Evolutionary conservation across 1,139 yeast species (phyloP).

Genomic region (Saccharomyces hybrid): DNA sequence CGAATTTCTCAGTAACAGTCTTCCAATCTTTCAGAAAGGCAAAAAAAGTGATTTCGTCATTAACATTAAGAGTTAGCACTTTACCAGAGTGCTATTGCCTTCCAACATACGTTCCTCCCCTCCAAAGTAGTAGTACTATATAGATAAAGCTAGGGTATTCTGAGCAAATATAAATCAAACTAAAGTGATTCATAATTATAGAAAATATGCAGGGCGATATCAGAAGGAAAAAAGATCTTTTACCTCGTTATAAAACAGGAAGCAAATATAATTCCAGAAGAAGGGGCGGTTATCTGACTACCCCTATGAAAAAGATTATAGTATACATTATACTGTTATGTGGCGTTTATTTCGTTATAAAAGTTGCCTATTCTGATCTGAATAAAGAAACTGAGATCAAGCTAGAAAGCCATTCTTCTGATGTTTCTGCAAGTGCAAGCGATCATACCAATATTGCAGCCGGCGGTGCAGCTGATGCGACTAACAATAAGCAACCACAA

Average conservation of each 20-base stretch:
- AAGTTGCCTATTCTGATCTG: slow-evolving; percentile 16
- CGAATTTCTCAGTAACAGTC: not conserved
- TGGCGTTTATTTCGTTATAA: slow-evolving; percentile 30
- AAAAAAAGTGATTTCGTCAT: not conserved
- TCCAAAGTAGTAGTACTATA: not conserved
- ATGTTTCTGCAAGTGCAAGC: not conserved
- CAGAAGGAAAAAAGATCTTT: slow-evolving; percentile 29
- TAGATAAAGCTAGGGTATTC: not conserved
- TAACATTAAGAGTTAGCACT: not conserved
- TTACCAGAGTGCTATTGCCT: not conserved
- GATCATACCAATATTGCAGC: not conserved
- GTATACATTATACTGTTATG: slow-evolving; percentile 33
- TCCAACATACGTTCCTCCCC: not conserved
- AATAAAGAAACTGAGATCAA: slow-evolving; percentile 19
- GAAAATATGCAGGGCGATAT: slow-evolving; percentile 31
- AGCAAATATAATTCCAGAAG: slow-evolving; percentile 3
- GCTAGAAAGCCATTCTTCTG: slow-evolving; percentile 16
- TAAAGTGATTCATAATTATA: not conserved
- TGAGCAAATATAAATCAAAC: not conserved
- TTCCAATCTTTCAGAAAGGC: not conserved
- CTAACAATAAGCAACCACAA: slow-evolving; percentile 6
- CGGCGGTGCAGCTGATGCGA: slow-evolving; percentile 6
- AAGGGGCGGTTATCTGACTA: slow-evolving; percentile 31
- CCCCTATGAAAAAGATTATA: slow-evolving; percentile 39
- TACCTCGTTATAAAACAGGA: slow-evolving; percentile 26